Conservation (phyloP, 208 protist species). For the Phytomonas sp. region DNA sequence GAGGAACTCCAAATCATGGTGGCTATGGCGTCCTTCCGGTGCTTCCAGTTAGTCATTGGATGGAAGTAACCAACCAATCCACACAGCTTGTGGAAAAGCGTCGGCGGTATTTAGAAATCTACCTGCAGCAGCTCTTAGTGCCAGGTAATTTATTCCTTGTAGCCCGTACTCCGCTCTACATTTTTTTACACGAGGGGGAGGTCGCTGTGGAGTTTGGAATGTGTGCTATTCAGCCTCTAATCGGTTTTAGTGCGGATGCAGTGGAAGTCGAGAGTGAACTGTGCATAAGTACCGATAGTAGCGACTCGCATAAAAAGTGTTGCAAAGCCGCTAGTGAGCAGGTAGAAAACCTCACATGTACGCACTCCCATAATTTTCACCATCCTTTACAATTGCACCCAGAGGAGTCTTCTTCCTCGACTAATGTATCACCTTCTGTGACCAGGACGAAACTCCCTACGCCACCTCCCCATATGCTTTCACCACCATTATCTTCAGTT, state of each 20-base stretch:
- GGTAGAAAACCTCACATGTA: neutral
- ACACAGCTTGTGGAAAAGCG: constrained; percentile 70
- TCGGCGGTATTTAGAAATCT: constrained; percentile 70
- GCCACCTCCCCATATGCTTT: neutral
- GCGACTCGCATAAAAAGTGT: constrained; percentile 1
- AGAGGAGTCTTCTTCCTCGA: neutral
- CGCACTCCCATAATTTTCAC: neutral
- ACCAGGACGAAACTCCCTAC: neutral
- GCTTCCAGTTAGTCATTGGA: constrained; percentile 73
- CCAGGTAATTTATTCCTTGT: constrained; percentile 72
- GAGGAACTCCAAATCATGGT: constrained; percentile 30
- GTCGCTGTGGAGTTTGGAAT: constrained; percentile 33
- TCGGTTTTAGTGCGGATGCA: constrained; percentile 12
- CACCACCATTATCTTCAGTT: neutral
- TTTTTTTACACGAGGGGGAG: constrained; percentile 78
- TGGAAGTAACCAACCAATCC: constrained; percentile 83
- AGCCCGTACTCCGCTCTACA: constrained; percentile 46
- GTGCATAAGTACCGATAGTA: constrained; percentile 12
- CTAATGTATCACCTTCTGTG: neutral
- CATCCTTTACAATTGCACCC: neutral
- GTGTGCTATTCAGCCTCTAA: constrained; percentile 22
- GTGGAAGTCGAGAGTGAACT: constrained; percentile 6
- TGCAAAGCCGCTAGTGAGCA: neutral
- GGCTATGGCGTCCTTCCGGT: constrained; percentile 73
- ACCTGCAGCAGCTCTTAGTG: constrained; percentile 77